Percentiles rank a stretch among this genome's conserved stretches.
Conservation (phyloP, 2,329 filamentous ascomycete genomes). For the Arthrinium phaeospermum region DNA sequence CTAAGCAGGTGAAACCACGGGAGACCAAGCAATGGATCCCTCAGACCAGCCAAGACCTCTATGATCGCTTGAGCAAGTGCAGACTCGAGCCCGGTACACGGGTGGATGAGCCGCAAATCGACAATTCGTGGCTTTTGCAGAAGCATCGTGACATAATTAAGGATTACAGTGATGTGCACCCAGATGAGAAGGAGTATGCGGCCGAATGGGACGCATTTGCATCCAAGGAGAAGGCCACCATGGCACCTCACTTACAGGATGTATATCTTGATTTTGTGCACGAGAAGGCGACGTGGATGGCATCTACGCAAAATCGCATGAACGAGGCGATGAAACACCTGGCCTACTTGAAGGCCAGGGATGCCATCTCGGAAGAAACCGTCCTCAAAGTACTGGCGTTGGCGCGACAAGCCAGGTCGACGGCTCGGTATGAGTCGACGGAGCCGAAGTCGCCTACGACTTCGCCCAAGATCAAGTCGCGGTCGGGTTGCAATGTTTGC, state of each 20-base stretch:
- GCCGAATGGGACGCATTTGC: slow-evolving; percentile 64
- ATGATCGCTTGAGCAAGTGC: slow-evolving; percentile 61
- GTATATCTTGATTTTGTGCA: slow-evolving; percentile 58
- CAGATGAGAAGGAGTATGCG: slow-evolving; percentile 63
- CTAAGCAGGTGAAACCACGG: slow-evolving; percentile 24
- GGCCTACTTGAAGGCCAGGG: slow-evolving; percentile 55
- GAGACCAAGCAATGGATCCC: slow-evolving; percentile 52
- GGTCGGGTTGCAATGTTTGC: slow-evolving; percentile 20
- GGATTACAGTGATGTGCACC: slow-evolving; percentile 62
- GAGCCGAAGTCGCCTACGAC: slow-evolving; percentile 28
- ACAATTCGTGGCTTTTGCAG: slow-evolving; percentile 61
- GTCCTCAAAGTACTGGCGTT: slow-evolving; percentile 49
- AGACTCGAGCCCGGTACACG: slow-evolving; percentile 54
- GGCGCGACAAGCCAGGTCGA: slow-evolving; percentile 49
- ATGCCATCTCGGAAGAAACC: slow-evolving; percentile 51
- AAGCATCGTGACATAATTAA: slow-evolving; percentile 63
- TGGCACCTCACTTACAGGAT: slow-evolving; percentile 56
- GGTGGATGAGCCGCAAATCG: slow-evolving; percentile 49
- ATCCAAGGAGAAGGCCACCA: slow-evolving; percentile 55
- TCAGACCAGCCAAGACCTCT: slow-evolving; percentile 58
- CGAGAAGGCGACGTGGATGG: slow-evolving; percentile 59
- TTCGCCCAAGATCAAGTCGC: slow-evolving; percentile 23
- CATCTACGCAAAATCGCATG: slow-evolving; percentile 51
- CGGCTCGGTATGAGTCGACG: slow-evolving; percentile 30
- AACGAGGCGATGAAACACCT: slow-evolving; percentile 62